Conservation (phyloP, 176 grass and related monocot genomes). For the Triticum dicoccoides region DNA sequence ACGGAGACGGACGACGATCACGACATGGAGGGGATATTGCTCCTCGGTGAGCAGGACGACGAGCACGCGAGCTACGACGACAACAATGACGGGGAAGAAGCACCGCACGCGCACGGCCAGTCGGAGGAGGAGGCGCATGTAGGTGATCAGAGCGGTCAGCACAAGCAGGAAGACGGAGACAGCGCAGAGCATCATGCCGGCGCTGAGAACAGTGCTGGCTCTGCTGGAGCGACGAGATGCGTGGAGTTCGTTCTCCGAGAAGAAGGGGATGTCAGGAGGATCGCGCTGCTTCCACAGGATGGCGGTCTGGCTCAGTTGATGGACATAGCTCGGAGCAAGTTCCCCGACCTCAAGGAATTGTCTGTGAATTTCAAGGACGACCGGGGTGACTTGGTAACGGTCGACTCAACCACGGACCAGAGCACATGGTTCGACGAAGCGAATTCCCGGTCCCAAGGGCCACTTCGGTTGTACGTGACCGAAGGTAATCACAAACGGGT, state of each 20-base stretch:
- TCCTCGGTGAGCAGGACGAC: not conserved
- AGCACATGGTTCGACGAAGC: not conserved
- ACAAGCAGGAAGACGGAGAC: not conserved
- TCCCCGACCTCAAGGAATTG: not conserved
- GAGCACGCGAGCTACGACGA: not conserved
- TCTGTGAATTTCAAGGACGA: not conserved
- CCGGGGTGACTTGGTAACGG: not conserved
- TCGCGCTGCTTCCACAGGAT: not conserved
- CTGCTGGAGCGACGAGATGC: not conserved
- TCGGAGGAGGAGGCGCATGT: not conserved
- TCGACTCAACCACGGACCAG: not conserved
- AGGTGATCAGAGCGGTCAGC: not conserved
- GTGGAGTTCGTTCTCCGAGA: not conserved
- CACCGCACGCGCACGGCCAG: not conserved
- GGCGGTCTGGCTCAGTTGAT: not conserved
- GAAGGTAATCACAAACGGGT: not conserved
- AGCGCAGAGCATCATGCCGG: not conserved
- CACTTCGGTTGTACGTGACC: not conserved
- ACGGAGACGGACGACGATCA: not conserved
- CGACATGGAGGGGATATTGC: not conserved
- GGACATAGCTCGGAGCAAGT: not conserved
- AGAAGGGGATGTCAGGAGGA: not conserved
- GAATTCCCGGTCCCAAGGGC: not conserved
- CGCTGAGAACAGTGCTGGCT: not conserved
- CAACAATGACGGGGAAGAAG: not conserved